Evolutionary conservation across 2,329 filamentous ascomycete genomes (phyloP), one percentile per base, ranked within the genome.

Genomic region (Fusarium pseudocircinatum): DNA sequence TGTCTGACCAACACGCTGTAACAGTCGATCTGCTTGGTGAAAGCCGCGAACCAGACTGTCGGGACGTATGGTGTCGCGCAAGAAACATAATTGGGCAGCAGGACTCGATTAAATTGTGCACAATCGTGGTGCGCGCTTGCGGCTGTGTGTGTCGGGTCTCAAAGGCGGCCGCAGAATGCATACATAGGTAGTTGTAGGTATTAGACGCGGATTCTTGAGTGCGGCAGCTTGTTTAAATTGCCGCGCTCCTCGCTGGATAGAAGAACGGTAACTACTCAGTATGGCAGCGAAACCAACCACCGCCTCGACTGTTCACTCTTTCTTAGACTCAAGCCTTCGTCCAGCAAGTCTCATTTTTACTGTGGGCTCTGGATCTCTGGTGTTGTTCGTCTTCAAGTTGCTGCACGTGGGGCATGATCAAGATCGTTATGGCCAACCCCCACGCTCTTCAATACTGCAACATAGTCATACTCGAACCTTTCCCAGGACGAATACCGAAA

Each of bases 21-120:
- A 72, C 74, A 75, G 59, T 59, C 71, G 62, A 76, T 76, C 73
- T 70, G 70, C 69, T 56, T 72, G 60, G 61, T 67, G 61, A 72
- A 69, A 76, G 66, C 75, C 69, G 53, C 52, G 71, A 70, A 60
- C 75, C 75, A 60, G 46, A 63, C 75, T 76, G 75, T 75, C 75
- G 75, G 75, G 75, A 71, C 75, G 22, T 53, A 39, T 49, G 46
- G 62, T 59, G 49, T 68, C 47, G 50, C 42, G 53, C 62, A 73
- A 60, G 50, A 60, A 34, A 69, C 42, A 44, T 61, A 67, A 76
- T 76, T 77, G 75, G 75, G 66, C 67, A 63, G 61, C 40, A 73
- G 42, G 28, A 52, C 49, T 59, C 39, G 61, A 53, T 64, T 43
- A 40, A 28, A 40, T 71, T 64, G 70, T 69, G 58, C 46, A 70